A percentile compares a stretch with the other conserved stretches of the same genome.
Conservation (phyloP, 495 filamentous ascomycete species). For the Aspergillus diversus region DNA sequence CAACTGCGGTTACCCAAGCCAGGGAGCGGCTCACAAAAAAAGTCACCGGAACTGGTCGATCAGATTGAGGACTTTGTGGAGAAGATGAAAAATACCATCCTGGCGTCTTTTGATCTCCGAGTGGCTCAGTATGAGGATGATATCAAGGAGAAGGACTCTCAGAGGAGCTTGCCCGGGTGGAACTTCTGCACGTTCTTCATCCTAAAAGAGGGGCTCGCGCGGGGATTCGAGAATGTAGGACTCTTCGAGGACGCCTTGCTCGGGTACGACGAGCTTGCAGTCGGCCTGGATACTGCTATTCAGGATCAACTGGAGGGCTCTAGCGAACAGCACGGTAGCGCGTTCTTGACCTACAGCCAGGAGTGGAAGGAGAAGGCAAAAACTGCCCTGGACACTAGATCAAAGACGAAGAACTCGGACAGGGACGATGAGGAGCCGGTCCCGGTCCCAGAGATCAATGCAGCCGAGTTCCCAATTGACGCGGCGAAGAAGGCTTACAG, state of each 20-base stretch:
- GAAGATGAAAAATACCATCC: slow-evolving; percentile 85
- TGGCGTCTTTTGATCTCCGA: slow-evolving; percentile 86
- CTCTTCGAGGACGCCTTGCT: slow-evolving; percentile 93
- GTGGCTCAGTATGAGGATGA: slow-evolving; percentile 97
- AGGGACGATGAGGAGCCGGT: slow-evolving; percentile 23
- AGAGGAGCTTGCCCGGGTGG: slow-evolving; percentile 90
- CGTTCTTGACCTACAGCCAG: slow-evolving; percentile 69
- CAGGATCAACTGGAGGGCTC: slow-evolving; percentile 67
- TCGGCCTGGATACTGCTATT: slow-evolving; percentile 80
- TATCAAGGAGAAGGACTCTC: slow-evolving; percentile 89
- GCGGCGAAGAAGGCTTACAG: slow-evolving; percentile 81
- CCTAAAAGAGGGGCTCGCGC: slow-evolving; percentile 89
- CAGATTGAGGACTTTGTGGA: slow-evolving; percentile 81
- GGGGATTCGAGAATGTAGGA: slow-evolving; percentile 94
- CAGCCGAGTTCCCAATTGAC: slow-evolving; percentile 61
- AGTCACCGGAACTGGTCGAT: slow-evolving; percentile 68
- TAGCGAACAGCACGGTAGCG: slow-evolving; percentile 62
- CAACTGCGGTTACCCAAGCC: slow-evolving; percentile 74
- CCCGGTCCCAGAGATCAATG: slow-evolving; percentile 36
- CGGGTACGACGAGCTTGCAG: slow-evolving; percentile 88
- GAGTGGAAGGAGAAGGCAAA: slow-evolving; percentile 66
- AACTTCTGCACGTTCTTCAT: slow-evolving; percentile 99
- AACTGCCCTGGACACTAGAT: slow-evolving; percentile 40
- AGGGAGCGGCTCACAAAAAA: slow-evolving; percentile 54
- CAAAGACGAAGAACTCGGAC: slow-evolving; percentile 6